phyloP scores from a whole-genome alignment of 352 stramenopile species.

The Phytophthora pistaciae region DNA sequence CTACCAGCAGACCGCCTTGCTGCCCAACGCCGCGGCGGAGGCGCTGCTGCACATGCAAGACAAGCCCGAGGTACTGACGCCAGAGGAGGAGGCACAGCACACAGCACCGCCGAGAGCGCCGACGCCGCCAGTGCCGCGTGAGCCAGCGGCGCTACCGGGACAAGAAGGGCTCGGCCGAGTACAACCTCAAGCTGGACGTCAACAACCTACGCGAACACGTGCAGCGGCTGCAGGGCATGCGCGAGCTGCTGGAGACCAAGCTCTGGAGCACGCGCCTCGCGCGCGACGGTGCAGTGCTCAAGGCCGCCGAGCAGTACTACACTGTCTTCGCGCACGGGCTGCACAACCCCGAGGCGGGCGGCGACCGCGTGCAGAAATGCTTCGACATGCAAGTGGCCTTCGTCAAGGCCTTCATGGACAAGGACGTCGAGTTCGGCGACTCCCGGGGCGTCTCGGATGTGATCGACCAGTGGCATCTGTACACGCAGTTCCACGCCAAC shows the following conservation, averaged over 20 bases:
- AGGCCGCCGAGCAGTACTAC: constrained; percentile 74
- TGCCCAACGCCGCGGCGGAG: neutral
- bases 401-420: constrained; percentile 56
- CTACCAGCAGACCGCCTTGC: neutral
- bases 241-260: constrained; percentile 54
- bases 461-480: constrained; percentile 71
- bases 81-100: constrained; percentile 5
- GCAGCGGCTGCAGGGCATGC: constrained; percentile 54
- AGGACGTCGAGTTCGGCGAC: constrained; percentile 51
- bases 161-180: constrained; percentile 70
- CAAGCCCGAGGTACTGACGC: neutral
- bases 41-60: neutral
- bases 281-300: constrained; percentile 45
- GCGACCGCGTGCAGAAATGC: constrained; percentile 42
- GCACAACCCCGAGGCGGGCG: constrained; percentile 52
- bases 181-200: constrained; percentile 75
- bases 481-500: constrained; percentile 61
- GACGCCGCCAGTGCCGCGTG: constrained; percentile 67
- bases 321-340: constrained; percentile 65
- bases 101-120: constrained; percentile 41
- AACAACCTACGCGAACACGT: constrained; percentile 67
- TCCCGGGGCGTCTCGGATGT: constrained; percentile 46
- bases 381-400: constrained; percentile 68
- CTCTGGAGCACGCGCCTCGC: constrained; percentile 51
- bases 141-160: constrained; percentile 78